Evolutionary conservation across 768 basidiomycete genomes (phyloP), one percentile per base, ranked within the genome.

Genomic region (Amanita rimosa): DNA sequence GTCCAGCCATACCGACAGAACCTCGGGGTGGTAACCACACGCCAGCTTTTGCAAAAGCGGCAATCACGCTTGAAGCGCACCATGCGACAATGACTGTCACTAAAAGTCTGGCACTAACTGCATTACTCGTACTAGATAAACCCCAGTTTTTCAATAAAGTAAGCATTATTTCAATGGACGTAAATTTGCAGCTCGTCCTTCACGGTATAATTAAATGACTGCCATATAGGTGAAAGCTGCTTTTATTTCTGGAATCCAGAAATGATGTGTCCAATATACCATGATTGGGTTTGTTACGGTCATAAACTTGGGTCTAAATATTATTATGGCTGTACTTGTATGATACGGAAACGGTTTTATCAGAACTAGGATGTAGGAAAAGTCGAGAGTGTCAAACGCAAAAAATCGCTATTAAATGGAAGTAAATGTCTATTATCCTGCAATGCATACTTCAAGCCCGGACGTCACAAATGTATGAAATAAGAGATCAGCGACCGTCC

Each of bases 21-120:
- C 75, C 76, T 6, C 66, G 74, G 44, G 85, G 84, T 36, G 81
- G 79, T n/a, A 89, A 89, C 57, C 86, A 89, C 56, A 86, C 86
- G 1, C 68, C 77, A 8, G 75, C 68, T 3, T 89, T 88, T 60
- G 66, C 81, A 17, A 62, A 66, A 46, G 71, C 86, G 21, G 80
- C 84, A 22, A 67, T 69, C 24, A 78, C 73, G 37, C 57, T 64
- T 35, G 75, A 77, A 52, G 86, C 86, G 11, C 86, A 88, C 57
- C 68, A 68, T 39, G 69, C 70, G 17, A 76, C 76, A 26, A 71
- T 89, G 60, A 58, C 62, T 6, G 64, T 78, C 24, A 69, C 76
- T 27, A 83, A 81, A 55, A 79, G 72, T 17, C 62, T 88, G 31
- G 83, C 85, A 3, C 64, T 73, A 49, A 78, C 75, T 3, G 82